These are phyloP conservation scores for Aegilops sharonensis DNA, from an alignment of 176 grass and related monocot species.

Conservation along the genomic window DNA sequence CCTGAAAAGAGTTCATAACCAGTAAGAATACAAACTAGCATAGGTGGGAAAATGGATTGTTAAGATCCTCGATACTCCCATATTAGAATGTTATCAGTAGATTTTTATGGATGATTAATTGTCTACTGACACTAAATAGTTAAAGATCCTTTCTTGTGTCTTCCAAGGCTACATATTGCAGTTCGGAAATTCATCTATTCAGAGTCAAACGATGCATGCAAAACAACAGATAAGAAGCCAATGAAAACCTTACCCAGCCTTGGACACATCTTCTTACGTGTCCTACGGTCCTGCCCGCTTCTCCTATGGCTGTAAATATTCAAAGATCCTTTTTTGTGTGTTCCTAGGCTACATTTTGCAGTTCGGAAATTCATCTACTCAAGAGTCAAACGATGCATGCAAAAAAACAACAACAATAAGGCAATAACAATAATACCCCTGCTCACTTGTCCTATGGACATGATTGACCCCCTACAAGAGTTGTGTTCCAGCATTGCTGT, in stretches of 20 bases:
- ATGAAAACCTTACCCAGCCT: background rate
- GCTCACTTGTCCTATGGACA: background rate
- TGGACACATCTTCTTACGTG: conserved; percentile 43
- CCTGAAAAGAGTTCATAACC: conserved; percentile 53
- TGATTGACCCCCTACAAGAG: background rate
- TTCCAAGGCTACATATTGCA: conserved; percentile 1
- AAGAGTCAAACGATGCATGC: background rate
- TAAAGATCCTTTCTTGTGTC: background rate
- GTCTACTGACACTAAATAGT: background rate
- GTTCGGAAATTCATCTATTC: background rate
- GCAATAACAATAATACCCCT: conserved; percentile 10
- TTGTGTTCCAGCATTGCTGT: background rate
- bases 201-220: background rate
- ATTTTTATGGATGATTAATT: background rate
- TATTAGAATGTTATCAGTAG: background rate
- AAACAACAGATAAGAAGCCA: background rate
- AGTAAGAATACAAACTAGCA: conserved; percentile 11
- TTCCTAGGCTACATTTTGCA: conserved; percentile 8
- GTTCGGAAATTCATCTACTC: background rate
- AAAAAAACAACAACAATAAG: conserved; percentile 1
- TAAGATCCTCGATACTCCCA: background rate
- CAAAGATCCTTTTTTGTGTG: background rate
- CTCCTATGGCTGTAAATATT: background rate
- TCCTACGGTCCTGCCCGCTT: no score
- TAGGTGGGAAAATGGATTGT: background rate